Conservation (phyloP, 257 asterid species). For the Leonotis leonurus region DNA sequence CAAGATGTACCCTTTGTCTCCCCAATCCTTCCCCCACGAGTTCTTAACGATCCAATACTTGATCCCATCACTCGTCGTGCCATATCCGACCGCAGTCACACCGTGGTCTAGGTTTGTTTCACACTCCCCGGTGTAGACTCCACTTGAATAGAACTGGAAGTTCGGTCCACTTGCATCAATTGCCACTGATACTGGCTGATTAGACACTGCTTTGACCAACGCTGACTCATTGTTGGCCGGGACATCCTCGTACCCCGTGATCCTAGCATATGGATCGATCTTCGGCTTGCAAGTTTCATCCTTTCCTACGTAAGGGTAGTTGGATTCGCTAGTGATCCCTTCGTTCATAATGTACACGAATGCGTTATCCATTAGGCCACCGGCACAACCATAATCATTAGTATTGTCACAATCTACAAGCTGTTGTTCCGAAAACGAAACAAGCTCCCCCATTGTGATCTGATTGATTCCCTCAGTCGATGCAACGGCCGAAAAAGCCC, state of each 20-base stretch:
- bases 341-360: slow-evolving; percentile 6
- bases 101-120: slow-evolving; percentile 37
- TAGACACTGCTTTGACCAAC: not conserved
- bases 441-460: not conserved
- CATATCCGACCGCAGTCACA: slow-evolving; percentile 35
- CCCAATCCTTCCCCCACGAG: no score
- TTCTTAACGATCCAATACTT: slow-evolving; percentile 15
- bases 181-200: slow-evolving; percentile 25
- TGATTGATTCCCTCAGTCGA: slow-evolving; percentile 5
- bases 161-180: slow-evolving; percentile 26
- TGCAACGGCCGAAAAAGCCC: not conserved
- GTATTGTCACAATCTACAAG: slow-evolving; percentile 7
- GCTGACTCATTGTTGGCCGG: slow-evolving; percentile 8
- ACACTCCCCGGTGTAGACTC: slow-evolving; percentile 31
- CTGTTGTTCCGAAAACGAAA: slow-evolving; percentile 4
- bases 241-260: slow-evolving; percentile 14
- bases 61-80: slow-evolving; percentile 19
- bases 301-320: not conserved
- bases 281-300: slow-evolving; percentile 4
- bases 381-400: slow-evolving; percentile 2
- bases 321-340: slow-evolving; percentile 12
- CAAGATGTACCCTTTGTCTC: no score
- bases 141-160: slow-evolving; percentile 28
- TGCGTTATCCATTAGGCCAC: slow-evolving; percentile 8
- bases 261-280: not conserved